Conservation (phyloP, 176 grass and related monocot genomes). For the Oryza australiensis region DNA sequence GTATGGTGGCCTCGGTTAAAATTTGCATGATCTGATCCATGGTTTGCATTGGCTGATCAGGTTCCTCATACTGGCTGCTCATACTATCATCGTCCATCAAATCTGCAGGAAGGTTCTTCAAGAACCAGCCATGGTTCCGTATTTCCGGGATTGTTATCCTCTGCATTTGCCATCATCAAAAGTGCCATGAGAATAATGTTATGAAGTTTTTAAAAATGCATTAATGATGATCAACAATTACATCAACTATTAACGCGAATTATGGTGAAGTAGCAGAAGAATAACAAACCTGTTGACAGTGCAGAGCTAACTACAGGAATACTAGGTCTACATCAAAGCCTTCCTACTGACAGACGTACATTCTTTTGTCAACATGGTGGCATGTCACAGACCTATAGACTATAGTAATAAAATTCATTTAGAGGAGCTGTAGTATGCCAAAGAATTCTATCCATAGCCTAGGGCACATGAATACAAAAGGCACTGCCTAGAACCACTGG, state of each 20-base stretch:
- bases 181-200: slow-evolving; percentile 11
- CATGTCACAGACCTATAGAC: not conserved
- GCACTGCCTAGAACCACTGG: not conserved
- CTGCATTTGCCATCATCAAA: slow-evolving; percentile 32
- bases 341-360: not conserved
- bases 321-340: not conserved
- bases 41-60: slow-evolving; percentile 78
- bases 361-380: not conserved
- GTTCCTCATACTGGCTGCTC: slow-evolving; percentile 75
- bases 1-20: slow-evolving; percentile 69
- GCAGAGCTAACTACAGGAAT: not conserved
- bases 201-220: too few relatives aligned
- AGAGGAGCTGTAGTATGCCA: not conserved
- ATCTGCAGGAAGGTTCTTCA: slow-evolving; percentile 75
- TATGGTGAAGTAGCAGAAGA: not conserved
- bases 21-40: slow-evolving; percentile 88
- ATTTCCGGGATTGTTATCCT: slow-evolving; percentile 73
- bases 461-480: not conserved
- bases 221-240: not conserved
- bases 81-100: slow-evolving; percentile 60
- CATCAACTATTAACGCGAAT: not conserved
- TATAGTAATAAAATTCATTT: not conserved
- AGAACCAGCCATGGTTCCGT: slow-evolving; percentile 63
- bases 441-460: not conserved
- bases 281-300: not conserved